These are phyloP conservation scores for Mucor lusitanicus DNA, from an alignment of 371 early-diverging fungal genomes.

Conservation along the genomic window DNA sequence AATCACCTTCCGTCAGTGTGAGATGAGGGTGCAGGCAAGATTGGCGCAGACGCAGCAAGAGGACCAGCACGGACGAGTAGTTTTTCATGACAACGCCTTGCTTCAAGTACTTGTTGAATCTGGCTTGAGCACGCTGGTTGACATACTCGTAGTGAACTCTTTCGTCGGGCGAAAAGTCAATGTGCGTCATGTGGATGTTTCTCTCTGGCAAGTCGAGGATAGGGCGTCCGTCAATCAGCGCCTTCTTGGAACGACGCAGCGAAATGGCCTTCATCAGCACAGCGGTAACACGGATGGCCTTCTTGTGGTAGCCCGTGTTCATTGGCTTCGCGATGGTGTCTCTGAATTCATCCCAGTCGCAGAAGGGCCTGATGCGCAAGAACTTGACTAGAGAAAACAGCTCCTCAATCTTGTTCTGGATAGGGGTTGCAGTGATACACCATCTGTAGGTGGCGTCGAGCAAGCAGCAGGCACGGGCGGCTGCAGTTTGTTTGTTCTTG, in stretches of 20 bases:
- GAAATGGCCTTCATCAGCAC: slow-evolving; percentile 54
- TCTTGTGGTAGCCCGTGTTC: slow-evolving; percentile 15
- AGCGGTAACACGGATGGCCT: slow-evolving; percentile 41
- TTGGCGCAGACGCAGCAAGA: slow-evolving; percentile 42
- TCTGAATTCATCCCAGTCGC: slow-evolving; percentile 58
- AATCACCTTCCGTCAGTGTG: slow-evolving; percentile 24
- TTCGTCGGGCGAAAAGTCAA: slow-evolving; percentile 62
- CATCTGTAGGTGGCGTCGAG: slow-evolving; percentile 71
- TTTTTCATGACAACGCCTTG: slow-evolving; percentile 61
- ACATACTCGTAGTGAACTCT: slow-evolving; percentile 61
- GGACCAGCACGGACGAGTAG: slow-evolving; percentile 53
- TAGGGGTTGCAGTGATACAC: slow-evolving; percentile 81
- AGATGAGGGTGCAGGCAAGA: slow-evolving; percentile 45
- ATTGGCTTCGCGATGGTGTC: slow-evolving; percentile 52
- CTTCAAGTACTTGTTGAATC: slow-evolving; percentile 51
- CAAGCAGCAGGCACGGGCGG: slow-evolving; percentile 58
- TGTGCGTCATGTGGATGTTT: slow-evolving; percentile 54
- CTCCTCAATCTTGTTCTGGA: slow-evolving; percentile 90
- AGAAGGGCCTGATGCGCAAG: slow-evolving; percentile 69
- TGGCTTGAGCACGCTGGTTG: slow-evolving; percentile 48
- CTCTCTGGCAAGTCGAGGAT: slow-evolving; percentile 64
- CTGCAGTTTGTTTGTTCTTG: slow-evolving; percentile 69
- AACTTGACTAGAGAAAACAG: slow-evolving; percentile 83
- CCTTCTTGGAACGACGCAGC: slow-evolving; percentile 68
- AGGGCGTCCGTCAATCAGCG: slow-evolving; percentile 65